Conservation (phyloP, 2,329 filamentous ascomycete species). For the Cordyceps pruinosa region DNA sequence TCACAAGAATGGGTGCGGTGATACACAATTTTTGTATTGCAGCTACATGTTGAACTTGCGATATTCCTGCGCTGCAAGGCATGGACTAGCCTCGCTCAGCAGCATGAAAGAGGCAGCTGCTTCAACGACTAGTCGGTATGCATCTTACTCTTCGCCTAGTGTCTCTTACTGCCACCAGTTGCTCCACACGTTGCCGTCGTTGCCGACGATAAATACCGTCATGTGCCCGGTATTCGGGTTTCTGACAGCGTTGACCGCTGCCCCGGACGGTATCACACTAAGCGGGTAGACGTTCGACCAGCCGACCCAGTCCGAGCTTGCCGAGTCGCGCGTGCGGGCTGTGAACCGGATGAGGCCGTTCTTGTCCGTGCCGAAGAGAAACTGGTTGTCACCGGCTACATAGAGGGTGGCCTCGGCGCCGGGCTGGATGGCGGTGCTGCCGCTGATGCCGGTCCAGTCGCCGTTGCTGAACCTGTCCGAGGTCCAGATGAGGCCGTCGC, state of each 20-base stretch:
- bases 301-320: neutral
- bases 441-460: neutral
- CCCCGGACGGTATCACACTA: neutral
- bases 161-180: neutral
- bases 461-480: neutral
- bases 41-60: too few species aligned
- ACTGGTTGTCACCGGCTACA: neutral
- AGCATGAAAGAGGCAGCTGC: too few species aligned
- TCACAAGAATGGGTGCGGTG: too few species aligned
- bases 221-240: neutral
- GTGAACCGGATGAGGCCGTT: neutral
- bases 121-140: too few species aligned
- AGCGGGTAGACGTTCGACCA: neutral
- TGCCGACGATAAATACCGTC: neutral
- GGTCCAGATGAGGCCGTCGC: neutral
- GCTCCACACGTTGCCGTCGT: neutral
- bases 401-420: neutral
- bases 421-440: neutral
- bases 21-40: too few species aligned
- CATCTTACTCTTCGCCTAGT: too few species aligned
- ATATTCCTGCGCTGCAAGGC: too few species aligned
- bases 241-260: neutral
- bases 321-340: neutral
- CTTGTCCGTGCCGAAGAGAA: neutral
- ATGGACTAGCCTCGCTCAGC: too few species aligned